Conservation (phyloP, 495 filamentous ascomycete genomes). For the Penicillium turbatum region DNA sequence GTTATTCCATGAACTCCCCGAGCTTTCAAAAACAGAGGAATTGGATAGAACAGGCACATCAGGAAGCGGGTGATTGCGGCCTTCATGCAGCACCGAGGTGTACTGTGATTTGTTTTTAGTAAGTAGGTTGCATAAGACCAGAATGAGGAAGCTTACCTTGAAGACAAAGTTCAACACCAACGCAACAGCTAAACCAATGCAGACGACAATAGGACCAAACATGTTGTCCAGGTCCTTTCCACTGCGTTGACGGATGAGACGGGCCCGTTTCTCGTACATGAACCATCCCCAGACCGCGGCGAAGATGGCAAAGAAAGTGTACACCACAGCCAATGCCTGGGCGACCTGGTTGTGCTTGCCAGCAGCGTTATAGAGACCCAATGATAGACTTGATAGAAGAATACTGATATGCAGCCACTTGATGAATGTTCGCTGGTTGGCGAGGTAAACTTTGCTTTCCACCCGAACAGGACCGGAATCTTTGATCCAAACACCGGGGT, state of each 20-base stretch:
- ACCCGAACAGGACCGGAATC: slow-evolving; percentile 85
- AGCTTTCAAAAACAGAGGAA: slow-evolving; percentile 8
- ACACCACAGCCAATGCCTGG: slow-evolving; percentile 69
- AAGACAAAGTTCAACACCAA: slow-evolving; percentile 86
- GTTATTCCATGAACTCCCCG: slow-evolving; percentile 14
- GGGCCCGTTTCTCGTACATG: slow-evolving; percentile 68
- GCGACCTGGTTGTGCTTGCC: slow-evolving; percentile 67
- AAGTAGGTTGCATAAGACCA: neutral
- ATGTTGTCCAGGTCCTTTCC: slow-evolving; percentile 90
- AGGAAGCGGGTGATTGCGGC: slow-evolving; percentile 12
- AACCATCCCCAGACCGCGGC: slow-evolving; percentile 83
- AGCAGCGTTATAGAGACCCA: slow-evolving; percentile 84
- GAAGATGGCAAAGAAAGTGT: slow-evolving; percentile 77
- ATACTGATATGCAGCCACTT: slow-evolving; percentile 96
- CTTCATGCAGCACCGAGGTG: slow-evolving; percentile 29
- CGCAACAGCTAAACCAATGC: slow-evolving; percentile 70
- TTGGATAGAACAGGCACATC: slow-evolving; percentile 12
- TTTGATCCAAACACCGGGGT: slow-evolving; percentile 84
- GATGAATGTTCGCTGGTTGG: slow-evolving; percentile 94
- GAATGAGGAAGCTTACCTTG: slow-evolving; percentile 43
- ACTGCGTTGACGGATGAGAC: slow-evolving; percentile 77
- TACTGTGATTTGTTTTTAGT: slow-evolving; percentile 28
- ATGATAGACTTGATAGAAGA: slow-evolving; percentile 72
- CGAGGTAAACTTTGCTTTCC: slow-evolving; percentile 97
- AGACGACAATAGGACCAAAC: slow-evolving; percentile 78